Evolutionary conservation across 176 grass and related monocot genomes (phyloP).

Genomic region (Avena atlantica): DNA sequence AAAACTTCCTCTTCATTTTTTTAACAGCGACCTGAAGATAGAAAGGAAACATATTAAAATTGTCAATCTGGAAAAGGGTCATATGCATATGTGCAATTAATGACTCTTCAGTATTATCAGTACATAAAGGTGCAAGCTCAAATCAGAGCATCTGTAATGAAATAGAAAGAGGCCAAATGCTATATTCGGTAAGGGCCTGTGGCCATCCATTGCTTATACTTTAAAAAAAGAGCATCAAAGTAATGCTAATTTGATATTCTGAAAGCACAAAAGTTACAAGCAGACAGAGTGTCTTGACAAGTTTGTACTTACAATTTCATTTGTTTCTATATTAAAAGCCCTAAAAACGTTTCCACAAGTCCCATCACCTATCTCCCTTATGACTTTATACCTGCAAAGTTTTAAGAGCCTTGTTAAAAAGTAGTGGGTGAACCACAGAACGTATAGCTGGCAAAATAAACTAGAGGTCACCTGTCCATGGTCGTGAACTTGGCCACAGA

Average conservation of each 20-base stretch:
- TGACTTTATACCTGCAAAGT: conserved; percentile 69
- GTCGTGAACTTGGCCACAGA: conserved; percentile 34
- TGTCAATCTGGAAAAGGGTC: background rate
- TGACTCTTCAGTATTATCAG: background rate
- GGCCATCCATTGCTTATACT: background rate
- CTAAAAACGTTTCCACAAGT: conserved; percentile 92
- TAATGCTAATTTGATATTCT: background rate
- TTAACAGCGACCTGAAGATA: conserved; percentile 86
- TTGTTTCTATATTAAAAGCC: conserved; percentile 77
- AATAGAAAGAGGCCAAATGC: background rate
- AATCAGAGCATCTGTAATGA: background rate
- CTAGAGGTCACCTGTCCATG: conserved; percentile 60
- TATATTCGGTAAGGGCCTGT: background rate
- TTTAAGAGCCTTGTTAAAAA: background rate
- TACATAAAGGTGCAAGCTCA: background rate
- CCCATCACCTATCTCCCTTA: conserved; percentile 91
- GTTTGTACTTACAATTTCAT: conserved; percentile 71
- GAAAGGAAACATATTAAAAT: conserved; percentile 6
- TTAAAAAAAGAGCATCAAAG: background rate
- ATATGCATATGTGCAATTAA: conserved; percentile 11
- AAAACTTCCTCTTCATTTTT: conserved; percentile 97
- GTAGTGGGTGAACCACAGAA: background rate
- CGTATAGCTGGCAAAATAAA: background rate
- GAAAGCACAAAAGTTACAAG: conserved; percentile 10
- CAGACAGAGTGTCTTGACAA: background rate